Evolutionary conservation across 305 asterid genomes (phyloP).

Genomic region (Fraxinus sp.): DNA sequence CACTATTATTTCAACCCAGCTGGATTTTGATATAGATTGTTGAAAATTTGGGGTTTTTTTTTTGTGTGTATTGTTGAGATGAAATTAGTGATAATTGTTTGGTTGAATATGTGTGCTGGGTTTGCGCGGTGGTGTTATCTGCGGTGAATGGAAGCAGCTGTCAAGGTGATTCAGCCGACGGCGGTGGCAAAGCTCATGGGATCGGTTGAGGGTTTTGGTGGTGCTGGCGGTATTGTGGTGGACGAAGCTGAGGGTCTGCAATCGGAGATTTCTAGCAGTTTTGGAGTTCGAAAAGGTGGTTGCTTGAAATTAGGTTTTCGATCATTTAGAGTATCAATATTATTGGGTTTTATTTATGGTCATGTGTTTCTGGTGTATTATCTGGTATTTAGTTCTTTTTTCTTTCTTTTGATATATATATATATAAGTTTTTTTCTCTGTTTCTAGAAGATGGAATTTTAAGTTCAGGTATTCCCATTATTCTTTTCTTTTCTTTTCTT

Average conservation of each 20-base stretch:
- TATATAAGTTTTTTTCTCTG: not conserved
- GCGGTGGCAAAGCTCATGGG: not conserved
- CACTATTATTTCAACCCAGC: not conserved
- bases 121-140: not conserved
- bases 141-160: not conserved
- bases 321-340: not conserved
- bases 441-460: not conserved
- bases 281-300: not conserved
- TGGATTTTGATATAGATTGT: not conserved
- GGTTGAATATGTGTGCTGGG: not conserved
- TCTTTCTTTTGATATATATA: not conserved
- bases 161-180: not conserved
- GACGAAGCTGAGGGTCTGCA: constrained; percentile 2
- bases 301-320: not conserved
- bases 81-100: not conserved
- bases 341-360: not conserved
- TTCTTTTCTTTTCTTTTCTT: not conserved
- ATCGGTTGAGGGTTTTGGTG: constrained; percentile 7
- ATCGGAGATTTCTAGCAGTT: not conserved
- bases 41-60: not conserved
- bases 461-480: not conserved
- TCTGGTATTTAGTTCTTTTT: not conserved
- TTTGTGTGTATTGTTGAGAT: not conserved
- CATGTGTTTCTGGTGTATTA: not conserved
- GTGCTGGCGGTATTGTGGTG: not conserved